Base-by-base conservation (phyloP, 768 basidiomycete genomes). In the Boletellus ananas region DNA sequence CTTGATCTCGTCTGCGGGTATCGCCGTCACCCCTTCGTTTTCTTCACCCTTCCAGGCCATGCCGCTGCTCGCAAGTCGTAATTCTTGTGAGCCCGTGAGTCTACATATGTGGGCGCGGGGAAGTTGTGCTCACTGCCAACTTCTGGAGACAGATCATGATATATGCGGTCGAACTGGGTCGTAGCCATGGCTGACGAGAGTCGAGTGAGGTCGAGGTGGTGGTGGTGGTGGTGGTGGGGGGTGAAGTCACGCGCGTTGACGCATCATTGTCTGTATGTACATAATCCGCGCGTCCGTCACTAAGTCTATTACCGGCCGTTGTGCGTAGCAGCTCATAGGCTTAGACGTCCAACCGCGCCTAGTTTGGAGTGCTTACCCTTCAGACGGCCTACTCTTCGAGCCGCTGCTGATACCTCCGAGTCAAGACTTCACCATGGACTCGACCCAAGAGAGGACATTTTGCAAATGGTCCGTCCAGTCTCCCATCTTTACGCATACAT, bases 31-130 rank as follows among this genome's bases (percentile, higher is more conserved):
- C 4, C 73, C 70, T 37, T 84, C 83, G 13, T 74, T 77, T 16
- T 90, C 88, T 41, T 80, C 79, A 37, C 81, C 87, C 55, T 86
- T 97, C 96, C 96, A 98, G 6, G 92, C 96, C 75, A 98, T 85
- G 39, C 96, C 96, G 58, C 85, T 89, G 41, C 77, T 63, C 11
- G 93, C 94, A 58, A 99, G 77, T 57, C 96, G 92, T 54, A 98
- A 77, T 73, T 90, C 89, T 91, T 58, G 13, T 10, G n/a, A 33
- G 31, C 33, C 8, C 42, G 35, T 64, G 38, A 50, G 47, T 9
- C 10, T 21, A 29, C 25, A 18, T 10, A 43, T 2, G 34, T 27
- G 0, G 34, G 16, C 27, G 6, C 4, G 13, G 9, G 27, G 23
- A 21, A 40, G 42, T 18, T 20, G 21, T 25, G 84, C 94, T 68